phyloP scores from a whole-genome alignment of 352 stramenopile species.

The Blastocystis sp. region DNA sequence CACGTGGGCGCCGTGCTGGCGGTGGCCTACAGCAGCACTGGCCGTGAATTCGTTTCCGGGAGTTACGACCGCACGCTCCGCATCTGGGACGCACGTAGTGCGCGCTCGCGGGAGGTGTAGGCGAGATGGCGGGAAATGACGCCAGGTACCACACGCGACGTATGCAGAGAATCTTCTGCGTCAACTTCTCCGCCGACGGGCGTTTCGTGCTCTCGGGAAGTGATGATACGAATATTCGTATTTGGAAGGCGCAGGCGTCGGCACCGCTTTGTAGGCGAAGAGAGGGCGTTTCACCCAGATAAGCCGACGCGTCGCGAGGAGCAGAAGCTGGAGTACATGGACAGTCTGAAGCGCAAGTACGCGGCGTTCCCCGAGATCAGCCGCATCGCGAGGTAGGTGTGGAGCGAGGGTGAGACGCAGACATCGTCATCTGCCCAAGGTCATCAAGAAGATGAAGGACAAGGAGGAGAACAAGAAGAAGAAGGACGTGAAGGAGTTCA shows the following conservation, averaged over 20 bases:
- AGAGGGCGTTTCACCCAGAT: slow-evolving; percentile 65
- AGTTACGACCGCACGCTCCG: slow-evolving; percentile 94
- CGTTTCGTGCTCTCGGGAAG: slow-evolving; percentile 92
- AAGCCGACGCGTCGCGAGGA: slow-evolving; percentile 66
- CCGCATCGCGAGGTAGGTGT: slow-evolving; percentile 71
- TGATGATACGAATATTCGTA: slow-evolving; percentile 95
- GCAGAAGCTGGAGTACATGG: slow-evolving; percentile 84
- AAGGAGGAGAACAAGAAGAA: slow-evolving; percentile 70
- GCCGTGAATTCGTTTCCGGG: slow-evolving; percentile 89
- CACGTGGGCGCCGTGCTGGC: slow-evolving; percentile 93
- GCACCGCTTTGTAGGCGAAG: slow-evolving; percentile 78
- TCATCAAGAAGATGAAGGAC: slow-evolving; percentile 87
- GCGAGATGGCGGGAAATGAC: not conserved
- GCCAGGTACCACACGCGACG: slow-evolving; percentile 87
- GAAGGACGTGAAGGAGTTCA: slow-evolving; percentile 35
- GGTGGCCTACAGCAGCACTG: slow-evolving; percentile 88
- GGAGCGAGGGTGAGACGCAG: slow-evolving; percentile 56
- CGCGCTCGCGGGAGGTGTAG: slow-evolving; percentile 72
- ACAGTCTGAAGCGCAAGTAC: slow-evolving; percentile 88
- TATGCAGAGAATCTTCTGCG: slow-evolving; percentile 88
- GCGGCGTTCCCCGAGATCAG: slow-evolving; percentile 83
- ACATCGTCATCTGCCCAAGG: slow-evolving; percentile 85
- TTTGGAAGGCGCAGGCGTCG: slow-evolving; percentile 91
- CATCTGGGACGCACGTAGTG: slow-evolving; percentile 81
- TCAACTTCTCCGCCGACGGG: slow-evolving; percentile 75